These are phyloP conservation scores for Larix kaempferi DNA, from an alignment of 75 land plant genomes.

Conservation along the genomic window DNA sequence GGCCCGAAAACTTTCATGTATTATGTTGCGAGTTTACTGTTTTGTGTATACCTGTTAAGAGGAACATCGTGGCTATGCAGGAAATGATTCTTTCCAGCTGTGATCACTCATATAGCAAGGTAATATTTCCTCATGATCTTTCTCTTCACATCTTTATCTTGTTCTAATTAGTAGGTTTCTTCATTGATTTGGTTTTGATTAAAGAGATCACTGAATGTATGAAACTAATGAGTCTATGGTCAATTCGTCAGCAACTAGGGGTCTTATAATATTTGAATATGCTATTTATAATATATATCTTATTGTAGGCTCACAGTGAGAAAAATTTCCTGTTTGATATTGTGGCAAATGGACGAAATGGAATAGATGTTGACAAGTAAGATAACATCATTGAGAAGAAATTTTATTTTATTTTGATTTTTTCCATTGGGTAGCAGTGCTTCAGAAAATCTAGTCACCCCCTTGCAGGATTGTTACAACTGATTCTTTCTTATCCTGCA, in stretches of 20 bases:
- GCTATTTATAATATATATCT: not conserved
- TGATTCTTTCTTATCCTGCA: not conserved
- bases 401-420: not conserved
- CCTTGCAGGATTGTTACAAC: not conserved
- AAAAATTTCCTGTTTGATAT: constrained; percentile 92
- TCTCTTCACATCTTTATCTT: not conserved
- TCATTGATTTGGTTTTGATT: not conserved
- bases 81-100: constrained; percentile 81
- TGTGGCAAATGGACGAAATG: constrained; percentile 98
- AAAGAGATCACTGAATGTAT: not conserved
- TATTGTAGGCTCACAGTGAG: constrained; percentile 39
- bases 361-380: constrained; percentile 99
- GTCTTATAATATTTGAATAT: not conserved
- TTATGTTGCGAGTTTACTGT: not conserved
- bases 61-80: constrained; percentile 24
- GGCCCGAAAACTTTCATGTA: too few relatives aligned
- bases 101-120: constrained; percentile 29
- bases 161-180: not conserved
- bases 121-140: constrained; percentile 1
- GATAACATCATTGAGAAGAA: not conserved
- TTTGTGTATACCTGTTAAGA: not conserved
- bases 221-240: not conserved
- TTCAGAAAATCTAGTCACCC: not conserved
- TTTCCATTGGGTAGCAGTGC: not conserved
- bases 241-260: not conserved